Evolutionary conservation across 1,284 basidiomycete species (phyloP).

Genomic region (Fistulinella cinereoalba): DNA sequence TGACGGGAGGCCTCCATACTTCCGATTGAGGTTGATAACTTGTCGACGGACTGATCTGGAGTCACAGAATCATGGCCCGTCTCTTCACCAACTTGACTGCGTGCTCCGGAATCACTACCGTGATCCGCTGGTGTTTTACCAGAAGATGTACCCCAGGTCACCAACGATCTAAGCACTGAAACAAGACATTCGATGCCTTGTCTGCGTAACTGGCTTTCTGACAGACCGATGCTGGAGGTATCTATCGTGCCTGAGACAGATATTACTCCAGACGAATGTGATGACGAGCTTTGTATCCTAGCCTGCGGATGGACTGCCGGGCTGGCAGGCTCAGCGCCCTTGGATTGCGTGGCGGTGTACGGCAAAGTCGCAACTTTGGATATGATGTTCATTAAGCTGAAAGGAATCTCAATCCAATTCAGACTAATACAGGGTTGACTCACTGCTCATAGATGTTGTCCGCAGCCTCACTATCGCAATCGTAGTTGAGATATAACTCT

Average conservation of each 20-base stretch:
- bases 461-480: conserved; percentile 88
- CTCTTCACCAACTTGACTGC: conserved; percentile 52
- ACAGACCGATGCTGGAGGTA: conserved; percentile 61
- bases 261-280: conserved; percentile 67
- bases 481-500: conserved; percentile 97
- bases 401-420: conserved; percentile 8
- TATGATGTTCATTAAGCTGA: conserved; percentile 87
- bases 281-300: conserved; percentile 45
- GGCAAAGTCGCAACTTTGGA: conserved; percentile 85
- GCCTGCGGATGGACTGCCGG: conserved; percentile 55
- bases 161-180: conserved; percentile 82
- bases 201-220: conserved; percentile 81
- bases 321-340: conserved; percentile 56
- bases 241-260: conserved; percentile 67
- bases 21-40: conserved; percentile 40
- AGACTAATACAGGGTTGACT: conserved; percentile 12
- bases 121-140: conserved; percentile 51
- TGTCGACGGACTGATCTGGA: conserved; percentile 55
- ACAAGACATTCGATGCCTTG: conserved; percentile 91
- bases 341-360: conserved; percentile 51
- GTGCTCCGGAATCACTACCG: conserved; percentile 39
- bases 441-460: conserved; percentile 97
- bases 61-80: conserved; percentile 46
- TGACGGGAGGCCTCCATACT: conserved; percentile 57
- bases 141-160: conserved; percentile 79